A percentile compares a stretch with the other conserved stretches of the same genome.
phyloP scores from a whole-genome alignment of 2,329 filamentous ascomycete species.

The Scedosporium apiospermum region DNA sequence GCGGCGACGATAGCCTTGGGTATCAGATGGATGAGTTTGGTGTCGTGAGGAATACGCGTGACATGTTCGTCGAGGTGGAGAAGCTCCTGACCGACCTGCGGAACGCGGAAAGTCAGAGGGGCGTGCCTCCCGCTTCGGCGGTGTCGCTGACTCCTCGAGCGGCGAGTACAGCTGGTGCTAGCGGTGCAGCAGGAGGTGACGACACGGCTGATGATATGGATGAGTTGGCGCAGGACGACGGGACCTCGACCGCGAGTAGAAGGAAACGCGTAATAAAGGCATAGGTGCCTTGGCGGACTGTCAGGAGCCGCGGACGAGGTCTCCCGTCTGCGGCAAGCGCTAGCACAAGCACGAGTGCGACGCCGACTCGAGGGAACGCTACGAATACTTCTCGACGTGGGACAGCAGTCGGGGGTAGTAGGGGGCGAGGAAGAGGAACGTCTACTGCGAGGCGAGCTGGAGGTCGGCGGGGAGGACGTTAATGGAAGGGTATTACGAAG shows the following conservation, averaged over 20 bases:
- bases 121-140: slow-evolving; percentile 23
- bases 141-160: slow-evolving; percentile 12
- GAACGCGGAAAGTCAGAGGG: slow-evolving; percentile 55
- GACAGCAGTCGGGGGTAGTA: background rate
- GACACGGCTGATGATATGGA: slow-evolving; percentile 41
- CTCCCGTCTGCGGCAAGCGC: background rate
- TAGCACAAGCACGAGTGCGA: background rate
- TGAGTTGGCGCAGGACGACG: slow-evolving; percentile 31
- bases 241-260: slow-evolving; percentile 7
- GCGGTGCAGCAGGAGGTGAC: slow-evolving; percentile 13
- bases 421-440: background rate
- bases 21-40: slow-evolving; percentile 73
- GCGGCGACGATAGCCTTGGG: slow-evolving; percentile 36
- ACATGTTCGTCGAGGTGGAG: slow-evolving; percentile 86
- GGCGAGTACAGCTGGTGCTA: slow-evolving; percentile 15
- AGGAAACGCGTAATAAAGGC: slow-evolving; percentile 7
- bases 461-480: too few relatives aligned
- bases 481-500: too few relatives aligned
- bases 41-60: slow-evolving; percentile 75
- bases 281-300: slow-evolving; percentile 5
- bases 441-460: too few relatives aligned
- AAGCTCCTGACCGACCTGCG: slow-evolving; percentile 67
- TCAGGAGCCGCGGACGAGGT: slow-evolving; percentile 4
- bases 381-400: background rate
- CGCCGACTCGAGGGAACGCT: too few relatives aligned